Percentiles rank a stretch among this genome's conserved stretches.
These are phyloP conservation scores for Penicillium sp. DNA, from an alignment of 2,329 filamentous ascomycete species.

Conservation along the genomic window DNA sequence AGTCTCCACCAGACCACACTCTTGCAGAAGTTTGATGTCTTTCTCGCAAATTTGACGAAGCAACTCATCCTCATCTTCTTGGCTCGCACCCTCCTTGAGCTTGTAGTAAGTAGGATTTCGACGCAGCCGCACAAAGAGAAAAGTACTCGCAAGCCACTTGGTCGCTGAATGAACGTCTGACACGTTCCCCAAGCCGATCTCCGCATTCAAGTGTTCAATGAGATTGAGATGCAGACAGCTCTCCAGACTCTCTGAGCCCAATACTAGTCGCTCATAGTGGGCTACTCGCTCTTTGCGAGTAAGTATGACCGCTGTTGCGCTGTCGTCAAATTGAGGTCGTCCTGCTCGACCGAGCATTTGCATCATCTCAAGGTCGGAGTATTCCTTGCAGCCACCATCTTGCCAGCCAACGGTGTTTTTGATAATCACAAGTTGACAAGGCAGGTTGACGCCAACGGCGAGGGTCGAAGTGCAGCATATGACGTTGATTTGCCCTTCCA, in stretches of 20 bases:
- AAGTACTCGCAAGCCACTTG: conserved; percentile 77
- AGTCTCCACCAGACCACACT: conserved; percentile 62
- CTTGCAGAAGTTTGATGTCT: conserved; percentile 69
- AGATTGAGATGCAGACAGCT: conserved; percentile 79
- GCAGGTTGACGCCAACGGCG: conserved; percentile 82
- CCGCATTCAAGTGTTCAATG: conserved; percentile 83
- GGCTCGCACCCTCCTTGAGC: conserved; percentile 60
- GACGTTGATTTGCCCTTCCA: conserved; percentile 74
- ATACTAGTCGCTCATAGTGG: conserved; percentile 75
- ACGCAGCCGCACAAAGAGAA: conserved; percentile 75
- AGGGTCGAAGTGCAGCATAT: conserved; percentile 89
- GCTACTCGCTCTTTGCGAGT: conserved; percentile 69
- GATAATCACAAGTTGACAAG: conserved; percentile 81
- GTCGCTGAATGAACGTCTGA: conserved; percentile 68
- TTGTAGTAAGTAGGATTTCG: conserved; percentile 75
- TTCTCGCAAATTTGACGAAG: conserved; percentile 74
- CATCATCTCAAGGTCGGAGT: conserved; percentile 83
- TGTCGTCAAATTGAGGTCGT: conserved; percentile 80
- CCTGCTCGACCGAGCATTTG: conserved; percentile 89
- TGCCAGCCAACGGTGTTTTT: conserved; percentile 77
- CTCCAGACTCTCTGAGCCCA: conserved; percentile 75
- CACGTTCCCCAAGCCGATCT: conserved; percentile 78
- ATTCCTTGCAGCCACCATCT: conserved; percentile 68
- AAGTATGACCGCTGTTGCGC: conserved; percentile 78
- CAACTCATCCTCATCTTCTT: conserved; percentile 63